These are phyloP conservation scores for Talaromyces wortmannii DNA, from an alignment of 495 filamentous ascomycete genomes.

Conservation along the genomic window DNA sequence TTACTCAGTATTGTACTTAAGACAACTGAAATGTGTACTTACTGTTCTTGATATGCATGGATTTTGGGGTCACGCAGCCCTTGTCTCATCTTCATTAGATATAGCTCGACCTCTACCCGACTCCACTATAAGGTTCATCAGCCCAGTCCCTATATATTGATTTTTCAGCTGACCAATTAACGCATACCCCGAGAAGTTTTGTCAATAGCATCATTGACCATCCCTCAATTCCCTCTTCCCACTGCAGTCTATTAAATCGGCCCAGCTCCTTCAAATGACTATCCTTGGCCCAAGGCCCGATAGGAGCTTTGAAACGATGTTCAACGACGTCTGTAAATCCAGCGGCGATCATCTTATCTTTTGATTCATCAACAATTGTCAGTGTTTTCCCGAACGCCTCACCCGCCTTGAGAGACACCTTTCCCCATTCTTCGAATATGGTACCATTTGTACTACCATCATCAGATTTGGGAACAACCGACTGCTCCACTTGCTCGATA, in stretches of 20 bases:
- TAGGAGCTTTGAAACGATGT: conserved; percentile 53
- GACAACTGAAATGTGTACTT: conserved; percentile 4
- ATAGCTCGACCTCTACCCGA: conserved; percentile 17
- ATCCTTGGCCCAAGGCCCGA: conserved; percentile 62
- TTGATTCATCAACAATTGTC: conserved; percentile 32
- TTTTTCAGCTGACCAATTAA: background rate
- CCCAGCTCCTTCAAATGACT: conserved; percentile 57
- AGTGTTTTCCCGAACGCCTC: conserved; percentile 43
- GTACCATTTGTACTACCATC: conserved; percentile 38
- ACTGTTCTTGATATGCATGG: conserved; percentile 17
- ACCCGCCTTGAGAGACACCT: conserved; percentile 42
- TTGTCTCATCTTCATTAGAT: conserved; percentile 15
- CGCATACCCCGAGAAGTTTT: conserved; percentile 37
- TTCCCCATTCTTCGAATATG: conserved; percentile 31
- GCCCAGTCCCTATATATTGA: background rate
- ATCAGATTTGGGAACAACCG: conserved; percentile 40
- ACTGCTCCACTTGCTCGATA: conserved; percentile 53
- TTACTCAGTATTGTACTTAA: background rate
- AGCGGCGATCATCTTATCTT: conserved; percentile 28
- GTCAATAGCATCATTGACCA: conserved; percentile 54
- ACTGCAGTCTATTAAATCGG: conserved; percentile 51
- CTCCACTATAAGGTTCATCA: conserved; percentile 14
- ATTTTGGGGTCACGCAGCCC: conserved; percentile 11
- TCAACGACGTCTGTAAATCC: conserved; percentile 57
- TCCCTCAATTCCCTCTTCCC: conserved; percentile 52